Base-by-base conservation (phyloP, 2,329 filamentous ascomycete species). In the Pestalotiopsis sp. region DNA sequence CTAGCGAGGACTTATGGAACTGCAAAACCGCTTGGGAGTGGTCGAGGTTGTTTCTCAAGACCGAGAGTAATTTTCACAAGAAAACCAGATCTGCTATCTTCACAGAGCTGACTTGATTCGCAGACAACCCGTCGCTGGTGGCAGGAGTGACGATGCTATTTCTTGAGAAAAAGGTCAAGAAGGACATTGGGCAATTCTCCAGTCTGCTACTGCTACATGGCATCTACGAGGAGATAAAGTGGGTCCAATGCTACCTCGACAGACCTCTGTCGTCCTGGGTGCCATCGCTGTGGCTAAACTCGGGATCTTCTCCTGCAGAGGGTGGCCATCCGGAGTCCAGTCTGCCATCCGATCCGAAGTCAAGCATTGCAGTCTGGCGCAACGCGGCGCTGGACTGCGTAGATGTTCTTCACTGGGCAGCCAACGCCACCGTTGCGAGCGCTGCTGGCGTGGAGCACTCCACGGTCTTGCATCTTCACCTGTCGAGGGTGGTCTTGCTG, bases 341-440 rank as follows among this genome's bases (percentile, higher is more conserved):
- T 2, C 36, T 6, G 17, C 25, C 13, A 20, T 61, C 27, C 23
- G 27, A 40, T 4, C 17, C 25, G 9, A 36, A 31, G 13, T 6
- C n/a, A n/a, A 65, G n/a, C 14, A 11, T 65, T 11, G 36, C 25
- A 20, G 40, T 41, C 62, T 65, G 62, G 62, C 62, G 62, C n/a
- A 65, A 52, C 23, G 62, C 62, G 7, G 62, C 62, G 14, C 62
- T 65, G 5, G 62, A 65, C 23, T 65, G 62, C 49, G 62, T 65
- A 4, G 62, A 65, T 49, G 40, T 65, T 49, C 41, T 65, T 20
- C 62, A 65, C 41, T 65, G 62, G 62, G 36, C 62, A 9, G 62
- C 62, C 31, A 65, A 65, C 40, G 62, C 38, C 4, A 65, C 62
- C 38, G 14, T 65, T 20, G 62, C 62, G 4, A 52, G 36, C 7